Evolutionary conservation across 805 yeast genomes (phyloP), one percentile per base, ranked within the genome.

Genomic region (Metschnikowia matae): DNA sequence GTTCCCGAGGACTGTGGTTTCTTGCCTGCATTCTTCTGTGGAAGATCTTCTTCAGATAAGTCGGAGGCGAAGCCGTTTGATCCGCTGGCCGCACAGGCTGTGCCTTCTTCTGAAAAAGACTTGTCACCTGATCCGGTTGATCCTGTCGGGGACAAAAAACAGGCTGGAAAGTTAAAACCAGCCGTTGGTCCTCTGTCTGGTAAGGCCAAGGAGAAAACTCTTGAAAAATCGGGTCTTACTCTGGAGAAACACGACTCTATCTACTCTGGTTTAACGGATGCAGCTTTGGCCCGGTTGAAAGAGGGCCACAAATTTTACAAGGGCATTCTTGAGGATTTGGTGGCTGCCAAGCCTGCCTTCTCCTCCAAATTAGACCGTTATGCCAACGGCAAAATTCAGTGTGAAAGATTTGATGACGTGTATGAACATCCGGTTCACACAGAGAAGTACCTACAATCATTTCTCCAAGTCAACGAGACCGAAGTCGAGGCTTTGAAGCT

Each of bases 371-470:
- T 84, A 42, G 68, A 68, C 0, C 74, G 82, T 23, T 82, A 78
- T 58, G 63, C 62, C 42, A 53, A 70, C 17, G 44, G 42, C 23
- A 51, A 44, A n/a, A 41, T 48, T 29, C 31, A 48, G 32, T 46
- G 53, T 43, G 50, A 60, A 49, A 42, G 80, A 70, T 51, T 69
- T 14, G 71, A 69, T 38, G 67, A 66, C 49, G 77, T 74, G 0
- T 59, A 62, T 20, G 57, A 66, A 36, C 59, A 64, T 17, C 56
- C 54, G 6, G 62, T 76, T 0, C 74, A 82, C 58, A 73, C 83
- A 6, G 87, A 83, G 55, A 69, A 74, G 15, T 82, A 79, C 61
- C 67, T 84, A 35, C 65, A 72, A 2, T 62, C 70, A 21, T 83
- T 80, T 57, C 66, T 84, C 20, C 75, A 76, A 47, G 60, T 83